phyloP scores from a whole-genome alignment of 495 filamentous ascomycete genomes.

The Neurospora sp. region DNA sequence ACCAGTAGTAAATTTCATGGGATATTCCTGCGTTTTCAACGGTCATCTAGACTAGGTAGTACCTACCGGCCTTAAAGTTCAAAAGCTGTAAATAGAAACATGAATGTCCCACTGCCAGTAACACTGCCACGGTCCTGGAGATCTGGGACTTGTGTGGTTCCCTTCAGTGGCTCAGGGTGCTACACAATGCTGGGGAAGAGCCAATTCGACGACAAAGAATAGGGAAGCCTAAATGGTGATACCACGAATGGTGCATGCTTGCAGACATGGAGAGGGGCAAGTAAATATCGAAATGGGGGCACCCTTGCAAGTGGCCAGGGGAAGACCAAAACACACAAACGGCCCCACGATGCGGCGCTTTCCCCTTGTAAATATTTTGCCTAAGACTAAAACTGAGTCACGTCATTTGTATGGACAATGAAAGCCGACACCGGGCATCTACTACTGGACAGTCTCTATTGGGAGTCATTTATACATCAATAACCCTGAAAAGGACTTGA shows the following conservation, averaged over 20 bases:
- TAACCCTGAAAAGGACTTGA: conserved; percentile 1
- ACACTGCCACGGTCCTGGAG: too few species aligned
- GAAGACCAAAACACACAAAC: background rate
- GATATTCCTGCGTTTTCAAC: too few species aligned
- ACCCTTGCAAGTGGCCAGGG: background rate
- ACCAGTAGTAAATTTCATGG: background rate
- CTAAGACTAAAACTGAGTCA: conserved; percentile 15
- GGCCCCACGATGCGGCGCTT: conserved; percentile 10
- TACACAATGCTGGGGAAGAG: background rate
- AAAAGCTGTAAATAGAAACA: background rate
- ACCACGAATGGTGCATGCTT: background rate
- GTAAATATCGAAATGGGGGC: background rate
- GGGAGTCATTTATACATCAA: background rate
- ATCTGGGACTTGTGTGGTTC: background rate
- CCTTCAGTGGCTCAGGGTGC: background rate
- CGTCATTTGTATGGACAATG: conserved; percentile 5
- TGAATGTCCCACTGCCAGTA: background rate
- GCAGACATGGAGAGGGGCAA: background rate
- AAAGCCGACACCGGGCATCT: conserved; percentile 7
- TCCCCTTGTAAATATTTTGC: conserved; percentile 13
- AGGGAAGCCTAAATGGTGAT: background rate
- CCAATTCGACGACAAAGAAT: background rate
- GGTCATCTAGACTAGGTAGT: background rate
- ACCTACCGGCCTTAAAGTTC: background rate
- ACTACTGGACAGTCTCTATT: background rate